These are phyloP conservation scores for Passalora sequoiae DNA, from an alignment of 2,329 filamentous ascomycete species.

Conservation along the genomic window DNA sequence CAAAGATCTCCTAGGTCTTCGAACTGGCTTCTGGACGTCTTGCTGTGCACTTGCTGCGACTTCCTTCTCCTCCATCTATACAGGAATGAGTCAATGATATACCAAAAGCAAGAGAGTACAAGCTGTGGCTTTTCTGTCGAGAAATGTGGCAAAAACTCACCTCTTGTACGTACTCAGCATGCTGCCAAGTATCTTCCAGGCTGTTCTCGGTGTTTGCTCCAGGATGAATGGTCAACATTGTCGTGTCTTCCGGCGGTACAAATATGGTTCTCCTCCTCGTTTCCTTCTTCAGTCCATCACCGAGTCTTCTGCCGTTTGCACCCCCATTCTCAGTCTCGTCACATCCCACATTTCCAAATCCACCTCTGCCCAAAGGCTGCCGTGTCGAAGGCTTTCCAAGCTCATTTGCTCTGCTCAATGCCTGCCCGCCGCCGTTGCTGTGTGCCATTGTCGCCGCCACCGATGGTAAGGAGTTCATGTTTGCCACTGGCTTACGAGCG, in stretches of 20 bases:
- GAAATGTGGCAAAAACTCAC: too few species aligned
- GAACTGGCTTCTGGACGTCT: slow-evolving; percentile 22
- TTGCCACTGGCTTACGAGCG: slow-evolving; percentile 19
- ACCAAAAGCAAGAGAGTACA: too few species aligned
- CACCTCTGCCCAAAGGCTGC: neutral
- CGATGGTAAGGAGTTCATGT: too few species aligned
- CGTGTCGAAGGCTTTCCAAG: slow-evolving; percentile 11
- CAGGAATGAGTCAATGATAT: slow-evolving; percentile 2
- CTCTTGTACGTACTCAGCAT: too few species aligned
- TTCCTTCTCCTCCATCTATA: slow-evolving; percentile 8
- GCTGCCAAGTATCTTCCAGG: slow-evolving; percentile 33
- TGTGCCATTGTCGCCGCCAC: slow-evolving; percentile 5
- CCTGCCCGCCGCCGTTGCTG: neutral
- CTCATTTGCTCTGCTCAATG: neutral
- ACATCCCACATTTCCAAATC: neutral
- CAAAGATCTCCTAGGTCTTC: slow-evolving; percentile 38
- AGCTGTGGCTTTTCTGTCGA: too few species aligned
- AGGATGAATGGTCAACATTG: slow-evolving; percentile 49
- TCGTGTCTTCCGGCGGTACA: slow-evolving; percentile 47
- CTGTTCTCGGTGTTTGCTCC: slow-evolving; percentile 36
- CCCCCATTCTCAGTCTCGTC: neutral
- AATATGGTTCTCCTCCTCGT: slow-evolving; percentile 47
- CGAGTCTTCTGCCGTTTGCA: neutral
- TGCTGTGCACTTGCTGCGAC: neutral
- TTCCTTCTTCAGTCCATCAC: slow-evolving; percentile 28